Base-by-base conservation (phyloP, 2,329 filamentous ascomycete genomes). In the Hypoxylon sp. region DNA sequence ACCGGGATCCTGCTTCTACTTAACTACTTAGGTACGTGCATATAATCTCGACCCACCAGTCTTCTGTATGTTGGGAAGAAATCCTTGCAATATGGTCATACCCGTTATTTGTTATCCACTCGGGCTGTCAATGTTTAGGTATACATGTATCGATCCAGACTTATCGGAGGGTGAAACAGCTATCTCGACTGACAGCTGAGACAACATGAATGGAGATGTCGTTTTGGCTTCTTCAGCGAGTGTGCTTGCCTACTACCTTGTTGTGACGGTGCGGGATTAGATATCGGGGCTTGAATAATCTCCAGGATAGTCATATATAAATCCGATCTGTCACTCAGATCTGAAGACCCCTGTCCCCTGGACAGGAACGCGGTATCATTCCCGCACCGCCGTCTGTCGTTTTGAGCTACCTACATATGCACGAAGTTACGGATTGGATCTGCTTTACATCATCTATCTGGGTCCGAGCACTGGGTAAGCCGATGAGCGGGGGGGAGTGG, bases 1-100 rank as follows among this genome's bases (percentile, higher is more conserved):
- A n/a, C n/a, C 59, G 62, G 64, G 48, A 49, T 13, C 51, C 50
- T 54, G 57, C 64, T 62, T 61, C 50, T 55, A 38, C n/a, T n/a
- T n/a, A n/a, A n/a, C n/a, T n/a, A n/a, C n/a, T n/a, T n/a, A n/a
- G n/a, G n/a, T n/a, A 61, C 51, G 27, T 32, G 34, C 41, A 35
- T 45, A n/a, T n/a, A n/a, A n/a, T 40, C 54, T 45, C 26, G 40
- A 35, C 48, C 53, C 51, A 59, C 54, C 57, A 49, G 56, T 46
- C 42, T 46, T 36, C n/a, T n/a, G n/a, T n/a, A 26, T 30, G 48
- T 34, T 53, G 46, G 32, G 49, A 44, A 20, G 31, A 8, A 34
- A 53, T 27, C 54, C 47, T 40, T 60, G 53, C 45, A 41, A 51
- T 44, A 56, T 53, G 31, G 46, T 4, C 17, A 48, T 48, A 36